Evolutionary conservation across 2,329 filamentous ascomycete genomes (phyloP).

Genomic region (Tolypocladium sp.): DNA sequence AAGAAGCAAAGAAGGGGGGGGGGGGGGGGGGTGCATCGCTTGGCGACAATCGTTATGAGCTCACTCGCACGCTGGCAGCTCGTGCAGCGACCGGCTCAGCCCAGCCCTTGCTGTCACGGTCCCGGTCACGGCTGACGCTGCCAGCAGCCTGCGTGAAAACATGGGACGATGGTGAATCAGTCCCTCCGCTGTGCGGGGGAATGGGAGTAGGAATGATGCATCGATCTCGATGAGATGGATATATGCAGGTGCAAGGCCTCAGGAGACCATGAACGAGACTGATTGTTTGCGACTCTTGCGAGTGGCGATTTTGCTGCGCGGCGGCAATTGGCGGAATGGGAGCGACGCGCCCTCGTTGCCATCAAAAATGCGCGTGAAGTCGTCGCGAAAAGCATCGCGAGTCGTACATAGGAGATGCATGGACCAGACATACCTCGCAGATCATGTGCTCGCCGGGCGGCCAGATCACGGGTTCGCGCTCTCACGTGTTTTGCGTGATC

Average conservation of each 20-base stretch:
- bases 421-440: slow-evolving; percentile 31
- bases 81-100: background rate
- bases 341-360: background rate
- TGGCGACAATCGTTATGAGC: background rate
- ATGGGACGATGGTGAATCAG: slow-evolving; percentile 13
- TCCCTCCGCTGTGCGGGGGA: background rate
- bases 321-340: background rate
- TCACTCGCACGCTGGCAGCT: slow-evolving; percentile 3
- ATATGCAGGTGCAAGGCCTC: background rate
- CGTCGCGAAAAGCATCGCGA: slow-evolving; percentile 6
- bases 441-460: slow-evolving; percentile 29
- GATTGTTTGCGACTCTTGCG: background rate
- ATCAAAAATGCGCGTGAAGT: background rate
- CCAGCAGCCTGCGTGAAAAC: background rate
- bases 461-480: slow-evolving; percentile 34
- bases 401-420: slow-evolving; percentile 8
- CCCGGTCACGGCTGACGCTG: background rate
- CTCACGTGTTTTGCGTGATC: slow-evolving; percentile 37
- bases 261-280: background rate
- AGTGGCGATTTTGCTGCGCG: background rate
- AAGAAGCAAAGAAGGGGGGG: no score
- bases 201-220: background rate
- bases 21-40: background rate
- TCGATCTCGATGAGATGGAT: background rate
- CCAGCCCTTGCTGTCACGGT: slow-evolving; percentile 5